phyloP scores from a whole-genome alignment of 1,139 yeast genomes.

The Candida glucosophila region DNA sequence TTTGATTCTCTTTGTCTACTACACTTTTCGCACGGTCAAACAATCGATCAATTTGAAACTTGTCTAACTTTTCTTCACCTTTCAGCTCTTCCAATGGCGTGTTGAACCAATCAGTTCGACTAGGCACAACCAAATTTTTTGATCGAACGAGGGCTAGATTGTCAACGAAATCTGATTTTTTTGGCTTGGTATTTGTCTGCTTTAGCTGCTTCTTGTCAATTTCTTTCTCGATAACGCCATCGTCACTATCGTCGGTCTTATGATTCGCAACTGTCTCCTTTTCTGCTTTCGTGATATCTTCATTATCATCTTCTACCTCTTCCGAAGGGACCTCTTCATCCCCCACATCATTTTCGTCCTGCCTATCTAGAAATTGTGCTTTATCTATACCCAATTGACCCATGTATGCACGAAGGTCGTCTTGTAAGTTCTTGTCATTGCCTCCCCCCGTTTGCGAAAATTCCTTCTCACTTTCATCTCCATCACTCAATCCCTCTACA shows the following conservation, averaged over 20 bases:
- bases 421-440: slow-evolving; percentile 11
- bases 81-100: slow-evolving; percentile 22
- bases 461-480: slow-evolving; percentile 57
- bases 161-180: slow-evolving; percentile 34
- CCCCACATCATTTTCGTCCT: slow-evolving; percentile 7
- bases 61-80: slow-evolving; percentile 34
- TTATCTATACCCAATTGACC: slow-evolving; percentile 12
- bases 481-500: slow-evolving; percentile 35
- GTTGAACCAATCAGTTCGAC: slow-evolving; percentile 73
- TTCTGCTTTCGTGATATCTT: slow-evolving; percentile 7
- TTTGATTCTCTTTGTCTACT: slow-evolving; percentile 62
- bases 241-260: slow-evolving; percentile 2
- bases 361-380: slow-evolving; percentile 9
- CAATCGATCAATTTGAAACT: slow-evolving; percentile 47
- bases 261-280: slow-evolving; percentile 6
- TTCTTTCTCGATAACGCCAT: slow-evolving; percentile 8
- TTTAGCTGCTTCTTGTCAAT: slow-evolving; percentile 5
- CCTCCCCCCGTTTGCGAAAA: slow-evolving; percentile 31
- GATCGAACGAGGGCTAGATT: slow-evolving; percentile 48
- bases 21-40: slow-evolving; percentile 59
- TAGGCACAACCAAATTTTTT: slow-evolving; percentile 50
- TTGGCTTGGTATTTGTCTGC: slow-evolving; percentile 3
- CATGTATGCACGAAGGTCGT: slow-evolving; percentile 10
- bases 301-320: slow-evolving; percentile 11
- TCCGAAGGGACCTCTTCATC: slow-evolving; percentile 9